Conservation (phyloP, 75 land plant genomes). For the Ceratopteris richardii region DNA sequence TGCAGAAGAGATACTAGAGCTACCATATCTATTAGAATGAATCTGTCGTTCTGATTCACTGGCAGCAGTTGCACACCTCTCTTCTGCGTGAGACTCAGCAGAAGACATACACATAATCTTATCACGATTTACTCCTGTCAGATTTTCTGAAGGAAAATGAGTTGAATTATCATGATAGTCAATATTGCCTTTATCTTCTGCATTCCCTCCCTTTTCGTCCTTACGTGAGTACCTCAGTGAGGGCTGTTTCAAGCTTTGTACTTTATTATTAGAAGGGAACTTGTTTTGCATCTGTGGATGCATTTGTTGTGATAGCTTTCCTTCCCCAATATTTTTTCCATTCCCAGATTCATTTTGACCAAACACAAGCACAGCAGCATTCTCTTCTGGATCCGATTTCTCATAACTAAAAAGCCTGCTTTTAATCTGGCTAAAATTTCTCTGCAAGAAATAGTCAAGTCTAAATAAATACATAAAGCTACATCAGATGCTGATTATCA, state of each 20-base stretch:
- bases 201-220: no score
- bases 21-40: no score
- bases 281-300: background rate
- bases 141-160: no score
- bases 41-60: no score
- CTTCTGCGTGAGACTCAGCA: no score
- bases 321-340: background rate
- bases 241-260: background rate
- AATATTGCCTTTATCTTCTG: no score
- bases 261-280: background rate
- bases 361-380: background rate
- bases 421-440: slow-evolving; percentile 7
- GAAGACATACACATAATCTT: no score
- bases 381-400: background rate
- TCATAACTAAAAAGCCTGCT: slow-evolving; percentile 13
- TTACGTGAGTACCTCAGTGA: background rate
- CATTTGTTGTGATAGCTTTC: background rate
- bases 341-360: background rate
- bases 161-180: no score
- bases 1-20: no score
- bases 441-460: slow-evolving; percentile 6
- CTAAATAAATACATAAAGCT: background rate
- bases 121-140: no score
- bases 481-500: no score
- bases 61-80: no score